Base-by-base conservation (phyloP, 495 filamentous ascomycete genomes). In the Hypoxylon rickii region DNA sequence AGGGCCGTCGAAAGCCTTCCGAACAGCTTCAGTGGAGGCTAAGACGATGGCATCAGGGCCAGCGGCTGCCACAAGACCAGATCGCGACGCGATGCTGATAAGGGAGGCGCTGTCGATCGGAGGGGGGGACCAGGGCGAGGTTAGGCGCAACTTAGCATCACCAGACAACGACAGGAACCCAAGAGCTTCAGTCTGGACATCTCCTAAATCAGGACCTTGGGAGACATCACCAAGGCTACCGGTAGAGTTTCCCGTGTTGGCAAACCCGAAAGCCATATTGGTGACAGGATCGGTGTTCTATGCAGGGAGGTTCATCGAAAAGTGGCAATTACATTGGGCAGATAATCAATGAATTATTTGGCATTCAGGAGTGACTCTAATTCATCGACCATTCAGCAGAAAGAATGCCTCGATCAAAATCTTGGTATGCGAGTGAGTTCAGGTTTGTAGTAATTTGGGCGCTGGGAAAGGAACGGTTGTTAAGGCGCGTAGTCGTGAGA, bases 31-130 rank as follows among this genome's bases (percentile, higher is more conserved):
- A n/a, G 92, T 91, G 7, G 77, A 86, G 8, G 90, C 86, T 41
- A 99, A 66, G 40, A 88, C 73, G 1, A 99, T 77, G 36, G 79
- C 76, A 59, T 94, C 86, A 20, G 93, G 93, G 8, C 88, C 86
- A 44, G 90, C 94, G 37, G 92, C 95, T 43, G 92, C 94, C 34
- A 97, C 77, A 4, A 97, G 75, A 15, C 90, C 92, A 71, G 86
- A 87, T 44, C 76, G 83, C 13, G 88, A 83, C 24, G 95, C 92
- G 58, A 97, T 81, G 63, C 86, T 86, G 40, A 99, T 77, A 31
- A 99, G 86, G n/a, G 90, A 89, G 36, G 88, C 83, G 18, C 87
- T 92, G 2, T 91, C 80, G 7, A 84, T 76, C n/a, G 94, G 95
- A 39, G 91, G 78, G 20, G 76, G 72, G 24, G 89, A 84, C 89